A percentile compares a stretch with the other conserved stretches of the same genome.
Evolutionary conservation across 495 filamentous ascomycete species (phyloP).

Genomic region (Neurospora pannonica): DNA sequence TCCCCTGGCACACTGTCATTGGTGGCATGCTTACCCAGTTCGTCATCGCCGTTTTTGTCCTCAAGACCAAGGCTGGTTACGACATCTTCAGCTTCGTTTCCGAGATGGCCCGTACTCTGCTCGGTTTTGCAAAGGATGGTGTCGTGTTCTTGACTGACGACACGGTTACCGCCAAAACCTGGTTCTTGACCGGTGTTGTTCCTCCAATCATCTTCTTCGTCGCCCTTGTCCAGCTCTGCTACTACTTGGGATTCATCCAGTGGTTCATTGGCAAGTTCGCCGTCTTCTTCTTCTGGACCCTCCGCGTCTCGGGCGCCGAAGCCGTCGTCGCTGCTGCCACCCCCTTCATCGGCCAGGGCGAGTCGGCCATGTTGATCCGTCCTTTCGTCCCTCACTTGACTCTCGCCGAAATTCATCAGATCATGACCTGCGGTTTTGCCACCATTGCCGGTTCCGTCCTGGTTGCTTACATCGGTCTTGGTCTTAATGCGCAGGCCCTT

Average conservation of each 20-base stretch:
- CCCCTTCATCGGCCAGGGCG: constrained; percentile 88
- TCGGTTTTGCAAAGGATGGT: constrained; percentile 64
- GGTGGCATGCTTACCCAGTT: constrained; percentile 80
- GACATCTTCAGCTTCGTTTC: constrained; percentile 89
- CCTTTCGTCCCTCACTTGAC: constrained; percentile 80
- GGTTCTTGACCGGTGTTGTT: constrained; percentile 65
- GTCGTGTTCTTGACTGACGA: constrained; percentile 59
- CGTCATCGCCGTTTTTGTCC: constrained; percentile 77
- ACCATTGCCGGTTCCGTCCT: constrained; percentile 65
- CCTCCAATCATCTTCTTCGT: constrained; percentile 93
- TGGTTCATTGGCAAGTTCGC: constrained; percentile 85
- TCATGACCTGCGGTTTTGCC: constrained; percentile 69
- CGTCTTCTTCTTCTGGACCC: constrained; percentile 80
- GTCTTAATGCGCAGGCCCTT: constrained; percentile 74
- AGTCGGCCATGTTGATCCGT: constrained; percentile 84
- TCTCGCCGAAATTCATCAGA: constrained; percentile 75
- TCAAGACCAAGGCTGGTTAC: constrained; percentile 63
- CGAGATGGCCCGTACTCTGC: constrained; percentile 52
- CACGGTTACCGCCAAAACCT: constrained; percentile 32
- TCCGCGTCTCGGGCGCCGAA: constrained; percentile 87
- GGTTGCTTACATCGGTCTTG: constrained; percentile 70
- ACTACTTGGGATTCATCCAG: constrained; percentile 68
- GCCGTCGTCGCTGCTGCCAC: constrained; percentile 89
- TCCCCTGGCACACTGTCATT: constrained; percentile 82
- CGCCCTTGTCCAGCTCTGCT: constrained; percentile 71